Percentiles rank a stretch among this genome's conserved stretches.
Conservation (phyloP, 2,329 filamentous ascomycete species). For the Keithomyces neogunnii region DNA sequence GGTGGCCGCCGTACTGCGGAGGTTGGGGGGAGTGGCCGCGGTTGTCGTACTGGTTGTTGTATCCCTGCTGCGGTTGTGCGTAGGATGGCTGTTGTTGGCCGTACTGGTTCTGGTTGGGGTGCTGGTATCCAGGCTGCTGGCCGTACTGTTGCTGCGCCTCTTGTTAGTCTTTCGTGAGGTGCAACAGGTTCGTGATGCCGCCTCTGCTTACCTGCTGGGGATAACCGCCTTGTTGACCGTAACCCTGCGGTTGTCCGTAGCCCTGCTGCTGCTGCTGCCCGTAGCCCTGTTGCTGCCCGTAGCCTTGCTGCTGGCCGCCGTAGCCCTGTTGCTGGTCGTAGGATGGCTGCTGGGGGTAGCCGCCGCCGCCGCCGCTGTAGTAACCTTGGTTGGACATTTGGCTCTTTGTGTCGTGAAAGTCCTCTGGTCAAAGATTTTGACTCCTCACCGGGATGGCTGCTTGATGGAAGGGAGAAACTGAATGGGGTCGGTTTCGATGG, state of each 20-base stretch:
- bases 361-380: slow-evolving; percentile 18
- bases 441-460: background rate
- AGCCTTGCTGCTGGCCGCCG: slow-evolving; percentile 13
- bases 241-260: slow-evolving; percentile 8
- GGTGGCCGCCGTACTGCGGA: slow-evolving; percentile 9
- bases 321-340: slow-evolving; percentile 15
- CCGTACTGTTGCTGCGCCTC: slow-evolving; percentile 4
- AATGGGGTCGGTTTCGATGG: too few relatives aligned
- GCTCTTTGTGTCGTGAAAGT: background rate
- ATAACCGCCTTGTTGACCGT: slow-evolving; percentile 9
- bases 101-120: background rate
- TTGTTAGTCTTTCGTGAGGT: background rate
- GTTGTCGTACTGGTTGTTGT: slow-evolving; percentile 10
- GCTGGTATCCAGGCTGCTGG: slow-evolving; percentile 2
- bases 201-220: slow-evolving; percentile 10
- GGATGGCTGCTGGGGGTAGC: slow-evolving; percentile 15
- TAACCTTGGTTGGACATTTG: slow-evolving; percentile 32
- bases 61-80: slow-evolving; percentile 10
- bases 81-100: slow-evolving; percentile 10
- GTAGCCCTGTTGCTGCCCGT: slow-evolving; percentile 18
- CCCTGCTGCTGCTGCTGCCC: slow-evolving; percentile 13
- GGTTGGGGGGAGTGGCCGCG: slow-evolving; percentile 9
- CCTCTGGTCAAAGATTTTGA: too few relatives aligned
- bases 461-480: background rate
- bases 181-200: background rate